These are phyloP conservation scores for Coemansia sp. DNA, from an alignment of 192 early-diverging fungal genomes.

Conservation along the genomic window DNA sequence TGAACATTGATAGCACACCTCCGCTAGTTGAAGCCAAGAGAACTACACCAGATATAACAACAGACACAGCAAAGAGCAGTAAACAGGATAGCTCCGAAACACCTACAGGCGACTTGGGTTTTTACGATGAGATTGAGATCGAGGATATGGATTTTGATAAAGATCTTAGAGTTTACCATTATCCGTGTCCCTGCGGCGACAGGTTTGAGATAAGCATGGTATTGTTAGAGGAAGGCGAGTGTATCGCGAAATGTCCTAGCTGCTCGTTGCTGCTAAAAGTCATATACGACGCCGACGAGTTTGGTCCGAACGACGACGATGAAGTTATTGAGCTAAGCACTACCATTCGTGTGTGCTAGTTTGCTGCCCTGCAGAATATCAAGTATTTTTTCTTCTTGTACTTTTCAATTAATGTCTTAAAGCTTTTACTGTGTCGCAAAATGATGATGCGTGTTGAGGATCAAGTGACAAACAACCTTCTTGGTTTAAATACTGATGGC, in stretches of 20 bases:
- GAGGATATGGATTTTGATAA: conserved; percentile 95
- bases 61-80: background rate
- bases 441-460: too few relatives aligned
- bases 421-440: too few relatives aligned
- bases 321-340: conserved; percentile 23
- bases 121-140: conserved; percentile 69
- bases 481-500: too few relatives aligned
- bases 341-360: conserved; percentile 17
- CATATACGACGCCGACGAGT: conserved; percentile 76
- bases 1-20: too few relatives aligned
- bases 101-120: conserved; percentile 13
- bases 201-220: conserved; percentile 83
- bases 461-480: too few relatives aligned
- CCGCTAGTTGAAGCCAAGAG: background rate
- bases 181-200: conserved; percentile 98
- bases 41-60: background rate
- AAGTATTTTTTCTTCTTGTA: too few relatives aligned
- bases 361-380: too few relatives aligned
- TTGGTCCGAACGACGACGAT: conserved; percentile 23
- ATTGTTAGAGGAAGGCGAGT: conserved; percentile 77
- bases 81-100: background rate
- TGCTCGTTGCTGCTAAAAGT: conserved; percentile 91
- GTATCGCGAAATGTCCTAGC: conserved; percentile 86
- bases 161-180: conserved; percentile 76
- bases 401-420: too few relatives aligned